Base-by-base conservation (phyloP, 768 basidiomycete species). In the Krasilnikovozyma curviuscula region DNA sequence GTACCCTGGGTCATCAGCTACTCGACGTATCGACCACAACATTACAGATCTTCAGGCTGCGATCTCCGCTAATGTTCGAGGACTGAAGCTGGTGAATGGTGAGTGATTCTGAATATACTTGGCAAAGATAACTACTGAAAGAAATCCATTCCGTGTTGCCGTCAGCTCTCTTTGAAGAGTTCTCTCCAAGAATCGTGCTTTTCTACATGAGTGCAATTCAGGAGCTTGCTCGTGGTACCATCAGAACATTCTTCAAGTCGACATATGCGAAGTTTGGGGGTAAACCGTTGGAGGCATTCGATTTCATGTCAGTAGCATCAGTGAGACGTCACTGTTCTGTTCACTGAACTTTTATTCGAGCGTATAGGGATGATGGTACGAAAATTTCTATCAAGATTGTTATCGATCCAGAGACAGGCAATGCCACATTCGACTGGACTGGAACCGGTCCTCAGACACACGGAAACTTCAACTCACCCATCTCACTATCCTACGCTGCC, bases 1-100 rank as follows among this genome's bases (percentile, higher is more conserved):
- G 13, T 59, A 57, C 42, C 53, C 54, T 13, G 59, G 59, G 40
- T 59, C 57, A 40, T 53, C 52, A 10, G 59, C 57, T 3, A 56
- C 57, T 14, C 35, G 62, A 31, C 38, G 59, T 8, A 55, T 63
- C 32, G 55, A 57, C 35, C 57, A 63, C 46, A 59, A 60, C 30
- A 46, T 60, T 29, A 57, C 57, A 3, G 62, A 63, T 42, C 42
- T 63, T 2, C 57, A 60, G 40, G 50, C 50, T 28, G 24, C 28
- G 13, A 32, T 44, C 27, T 28, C 50, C n/a, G 45, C 45, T 29
- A 61, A 61, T 49, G 50, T 52, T 25, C 50, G 52, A 46, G 60
- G 60, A 24, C 51, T 42, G 12, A 51, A 51, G 19, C 49, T 59
- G 9, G 58, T 59, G 16, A 30, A 13, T 3, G n/a, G n/a, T n/a